Conservation (phyloP, 805 yeast species). For the Starmera quercuum region DNA sequence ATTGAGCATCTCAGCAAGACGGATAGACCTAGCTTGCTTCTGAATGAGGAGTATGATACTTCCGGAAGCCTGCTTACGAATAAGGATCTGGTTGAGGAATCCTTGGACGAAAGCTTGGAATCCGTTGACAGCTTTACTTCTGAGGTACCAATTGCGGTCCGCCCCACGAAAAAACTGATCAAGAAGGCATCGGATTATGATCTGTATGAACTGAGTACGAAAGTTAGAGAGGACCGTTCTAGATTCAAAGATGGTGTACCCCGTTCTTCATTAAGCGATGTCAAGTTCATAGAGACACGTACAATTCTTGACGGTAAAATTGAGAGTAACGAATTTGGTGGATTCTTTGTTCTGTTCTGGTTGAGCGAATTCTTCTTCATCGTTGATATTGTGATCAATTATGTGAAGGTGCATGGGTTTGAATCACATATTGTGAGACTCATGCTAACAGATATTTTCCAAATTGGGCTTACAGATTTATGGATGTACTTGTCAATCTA, state of each 20-base stretch:
- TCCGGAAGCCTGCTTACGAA: too few species aligned
- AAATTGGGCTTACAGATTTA: slow-evolving; percentile 69
- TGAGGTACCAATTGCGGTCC: too few species aligned
- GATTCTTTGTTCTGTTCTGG: slow-evolving; percentile 81
- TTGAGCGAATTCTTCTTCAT: slow-evolving; percentile 49
- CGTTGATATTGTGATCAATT: slow-evolving; percentile 44
- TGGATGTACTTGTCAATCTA: slow-evolving; percentile 67
- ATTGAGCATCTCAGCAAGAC: too few species aligned
- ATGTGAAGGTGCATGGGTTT: slow-evolving; percentile 39
- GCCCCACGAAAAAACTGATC: too few species aligned
- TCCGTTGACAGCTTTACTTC: too few species aligned
- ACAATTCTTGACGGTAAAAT: slow-evolving; percentile 18
- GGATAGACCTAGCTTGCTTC: too few species aligned
- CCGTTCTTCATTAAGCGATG: slow-evolving; percentile 19
- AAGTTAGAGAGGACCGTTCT: slow-evolving; percentile 10
- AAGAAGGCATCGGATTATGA: slow-evolving; percentile 12
- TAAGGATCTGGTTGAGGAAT: too few species aligned
- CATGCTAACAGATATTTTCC: slow-evolving; percentile 52
- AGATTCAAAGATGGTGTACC: slow-evolving; percentile 19
- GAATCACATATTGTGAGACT: slow-evolving; percentile 49
- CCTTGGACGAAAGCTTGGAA: too few species aligned
- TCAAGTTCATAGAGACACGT: slow-evolving; percentile 11
- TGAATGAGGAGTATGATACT: too few species aligned
- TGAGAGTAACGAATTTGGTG: slow-evolving; percentile 43
- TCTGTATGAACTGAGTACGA: slow-evolving; percentile 11